Evolutionary conservation across 805 yeast species (phyloP).

Genomic region (Vanderwaltozyma tropicalis): DNA sequence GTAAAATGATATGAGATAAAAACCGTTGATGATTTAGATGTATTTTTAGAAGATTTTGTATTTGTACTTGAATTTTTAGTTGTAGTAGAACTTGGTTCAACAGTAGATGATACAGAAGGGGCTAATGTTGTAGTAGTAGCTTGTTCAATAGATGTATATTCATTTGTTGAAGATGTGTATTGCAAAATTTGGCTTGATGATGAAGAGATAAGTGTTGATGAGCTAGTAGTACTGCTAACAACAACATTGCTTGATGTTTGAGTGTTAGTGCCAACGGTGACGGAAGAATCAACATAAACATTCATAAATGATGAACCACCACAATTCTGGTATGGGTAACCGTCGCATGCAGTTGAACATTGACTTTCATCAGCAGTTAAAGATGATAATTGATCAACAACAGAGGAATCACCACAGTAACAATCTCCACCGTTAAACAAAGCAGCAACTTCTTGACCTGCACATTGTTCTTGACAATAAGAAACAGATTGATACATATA

Average conservation of each 20-base stretch:
- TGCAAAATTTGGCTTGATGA: neutral
- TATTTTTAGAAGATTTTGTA: neutral
- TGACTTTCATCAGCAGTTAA: slow-evolving; percentile 28
- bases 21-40: neutral
- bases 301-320: slow-evolving; percentile 46
- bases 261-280: slow-evolving; percentile 1
- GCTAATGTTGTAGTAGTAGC: neutral
- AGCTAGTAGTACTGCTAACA: neutral
- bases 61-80: slow-evolving; percentile 1
- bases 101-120: slow-evolving; percentile 5
- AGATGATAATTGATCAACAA: slow-evolving; percentile 19
- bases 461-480: slow-evolving; percentile 46
- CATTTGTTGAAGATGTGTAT: neutral
- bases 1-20: slow-evolving; percentile 15
- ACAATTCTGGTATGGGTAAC: slow-evolving; percentile 53
- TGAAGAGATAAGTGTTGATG: slow-evolving; percentile 1
- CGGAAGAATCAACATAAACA: slow-evolving; percentile 34
- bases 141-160: neutral
- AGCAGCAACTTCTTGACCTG: slow-evolving; percentile 40
- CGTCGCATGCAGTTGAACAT: slow-evolving; percentile 45
- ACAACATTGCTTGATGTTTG: slow-evolving; percentile 1
- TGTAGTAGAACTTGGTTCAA: slow-evolving; percentile 4
- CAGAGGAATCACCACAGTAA: slow-evolving; percentile 59
- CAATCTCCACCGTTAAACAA: slow-evolving; percentile 45
- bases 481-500: slow-evolving; percentile 51